Evolutionary conservation across 129 eudicot species (phyloP).

Genomic region (Chrysanthemum makinoi): DNA sequence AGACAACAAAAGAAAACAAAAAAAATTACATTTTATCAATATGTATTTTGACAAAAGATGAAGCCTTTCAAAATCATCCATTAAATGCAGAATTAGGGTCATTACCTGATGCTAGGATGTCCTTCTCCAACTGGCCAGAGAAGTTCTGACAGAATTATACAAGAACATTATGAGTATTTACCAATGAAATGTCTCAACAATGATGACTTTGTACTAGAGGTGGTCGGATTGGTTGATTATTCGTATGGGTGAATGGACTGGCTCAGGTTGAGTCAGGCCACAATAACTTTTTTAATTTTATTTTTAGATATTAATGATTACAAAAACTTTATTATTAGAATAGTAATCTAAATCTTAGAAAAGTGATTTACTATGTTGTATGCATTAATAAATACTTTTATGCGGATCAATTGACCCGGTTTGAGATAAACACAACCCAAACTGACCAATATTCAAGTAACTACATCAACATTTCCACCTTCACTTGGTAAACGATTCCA

Average conservation of each 20-base stretch:
- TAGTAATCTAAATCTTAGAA: no score
- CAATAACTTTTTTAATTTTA: no score
- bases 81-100: conserved; percentile 10
- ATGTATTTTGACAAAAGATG: background rate
- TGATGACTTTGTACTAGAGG: background rate
- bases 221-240: background rate
- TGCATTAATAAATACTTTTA: no score
- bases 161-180: conserved; percentile 16
- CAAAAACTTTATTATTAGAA: no score
- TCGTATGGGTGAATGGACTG: no score
- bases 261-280: no score
- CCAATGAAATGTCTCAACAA: conserved; percentile 1
- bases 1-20: background rate
- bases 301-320: no score
- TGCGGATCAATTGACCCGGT: no score
- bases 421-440: no score
- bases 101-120: conserved; percentile 81
- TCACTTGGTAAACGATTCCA: background rate
- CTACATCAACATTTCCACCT: no score
- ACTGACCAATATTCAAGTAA: no score
- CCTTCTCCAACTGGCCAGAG: conserved; percentile 93
- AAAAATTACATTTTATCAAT: background rate
- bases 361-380: no score
- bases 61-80: background rate
- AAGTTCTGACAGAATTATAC: conserved; percentile 59